Percentiles rank a stretch among this genome's conserved stretches.
Evolutionary conservation across 1,284 basidiomycete species (phyloP).

Genomic region (Xanthoconium separans): DNA sequence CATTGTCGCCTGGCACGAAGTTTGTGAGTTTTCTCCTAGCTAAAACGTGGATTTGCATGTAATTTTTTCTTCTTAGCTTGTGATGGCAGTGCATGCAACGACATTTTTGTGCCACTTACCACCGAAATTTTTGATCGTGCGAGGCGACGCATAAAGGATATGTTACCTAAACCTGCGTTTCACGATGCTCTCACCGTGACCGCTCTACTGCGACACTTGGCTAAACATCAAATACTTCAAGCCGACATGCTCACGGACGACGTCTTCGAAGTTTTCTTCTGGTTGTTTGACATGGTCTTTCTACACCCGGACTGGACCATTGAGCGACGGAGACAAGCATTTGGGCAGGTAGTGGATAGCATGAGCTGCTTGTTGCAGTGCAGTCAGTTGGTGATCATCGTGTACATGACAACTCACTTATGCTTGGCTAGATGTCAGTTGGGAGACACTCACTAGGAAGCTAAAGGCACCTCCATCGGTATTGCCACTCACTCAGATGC

Average conservation of each 20-base stretch:
- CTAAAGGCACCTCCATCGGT: too few relatives aligned
- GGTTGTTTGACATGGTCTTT: too few relatives aligned
- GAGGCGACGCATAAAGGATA: constrained; percentile 4
- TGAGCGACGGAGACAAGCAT: not conserved
- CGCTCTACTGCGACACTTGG: constrained; percentile 21
- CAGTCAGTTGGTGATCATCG: constrained; percentile 8
- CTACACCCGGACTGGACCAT: constrained; percentile 15
- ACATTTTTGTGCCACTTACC: not conserved
- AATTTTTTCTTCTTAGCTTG: constrained; percentile 6
- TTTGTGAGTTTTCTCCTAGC: constrained; percentile 11
- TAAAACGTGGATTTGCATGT: not conserved
- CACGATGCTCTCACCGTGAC: constrained; percentile 18
- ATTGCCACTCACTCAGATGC: too few relatives aligned
- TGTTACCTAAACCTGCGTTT: constrained; percentile 13
- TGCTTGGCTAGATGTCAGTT: too few relatives aligned
- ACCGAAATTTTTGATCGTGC: constrained; percentile 7
- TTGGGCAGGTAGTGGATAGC: constrained; percentile 26
- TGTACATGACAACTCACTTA: not conserved
- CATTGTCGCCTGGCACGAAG: constrained; percentile 27
- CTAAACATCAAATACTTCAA: constrained; percentile 15
- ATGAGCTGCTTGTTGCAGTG: constrained; percentile 21
- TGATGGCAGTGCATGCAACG: not conserved
- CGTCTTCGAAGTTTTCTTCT: constrained; percentile 7
- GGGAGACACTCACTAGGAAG: too few relatives aligned
- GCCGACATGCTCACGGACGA: constrained; percentile 15